Base-by-base conservation (phyloP, 2,329 filamentous ascomycete genomes). In the Sporothrix mexicana region DNA sequence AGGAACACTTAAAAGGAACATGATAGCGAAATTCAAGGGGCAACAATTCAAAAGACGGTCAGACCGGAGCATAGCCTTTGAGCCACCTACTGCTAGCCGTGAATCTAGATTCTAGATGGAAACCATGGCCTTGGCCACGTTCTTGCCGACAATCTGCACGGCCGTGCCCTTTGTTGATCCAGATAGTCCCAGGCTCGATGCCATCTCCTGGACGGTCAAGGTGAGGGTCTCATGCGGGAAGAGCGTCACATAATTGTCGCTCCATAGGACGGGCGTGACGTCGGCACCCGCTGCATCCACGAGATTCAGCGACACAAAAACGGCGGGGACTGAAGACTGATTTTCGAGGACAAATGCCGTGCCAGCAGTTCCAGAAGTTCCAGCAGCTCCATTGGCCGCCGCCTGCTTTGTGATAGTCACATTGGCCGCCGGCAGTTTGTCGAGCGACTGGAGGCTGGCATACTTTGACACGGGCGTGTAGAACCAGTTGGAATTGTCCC, bases 181-280 rank as follows among this genome's bases (percentile, higher is more conserved):
- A 9, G 41, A n/a, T 9, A 62, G 30, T 10, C 69, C 47, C 25
- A 55, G 59, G 5, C 30, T 36, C 30, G 45, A 13, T 12, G 30
- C 57, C 49, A 62, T 23, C 57, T 53, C 61, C 47, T 47, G 43
- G 9, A 85, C 81, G 0, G 77, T 76, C 68, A 87, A 23, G 9
- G 78, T 79, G 6, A 88, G 61, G 70, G 80, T 84, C 80, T 91
- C 89, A 0, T 80, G 79, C 0, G 88, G 88, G 83, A 86, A 90
- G 10, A 91, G 78, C 1, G 88, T 90, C 13, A 91, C 80, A 74
- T 91, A 91, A 74, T 91, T 91, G 74, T 91, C 88, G 0, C 85
- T 85, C 88, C 89, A 91, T 23, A 81, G 80, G 0, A 88, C 83
- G 0, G 88, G 87, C 4, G 84, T 75, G 0, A 89, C 81, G 69